Evolutionary conservation across 805 yeast species (phyloP).

Genomic region (Spathaspora arborariae): DNA sequence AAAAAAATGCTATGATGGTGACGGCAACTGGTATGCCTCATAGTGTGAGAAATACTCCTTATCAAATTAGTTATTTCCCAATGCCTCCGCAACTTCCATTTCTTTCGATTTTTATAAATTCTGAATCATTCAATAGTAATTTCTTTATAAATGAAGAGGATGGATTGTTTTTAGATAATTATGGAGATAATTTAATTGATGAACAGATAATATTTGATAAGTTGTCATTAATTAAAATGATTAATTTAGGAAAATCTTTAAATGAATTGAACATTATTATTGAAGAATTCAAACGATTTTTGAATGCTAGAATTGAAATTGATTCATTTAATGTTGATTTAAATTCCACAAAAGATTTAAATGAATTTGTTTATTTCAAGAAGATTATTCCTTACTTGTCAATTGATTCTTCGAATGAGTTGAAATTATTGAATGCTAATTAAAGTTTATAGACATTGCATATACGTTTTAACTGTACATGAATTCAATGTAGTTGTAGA

Average conservation of each 20-base stretch:
- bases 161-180: conserved; percentile 10
- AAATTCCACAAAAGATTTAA: conserved; percentile 12
- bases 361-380: conserved; percentile 32
- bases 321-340: conserved; percentile 19
- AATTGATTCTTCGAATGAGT: conserved; percentile 29
- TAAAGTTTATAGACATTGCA: not conserved
- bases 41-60: no score
- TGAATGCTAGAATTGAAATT: conserved; percentile 26
- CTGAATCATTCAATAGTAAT: conserved; percentile 24
- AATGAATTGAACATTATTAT: conserved; percentile 50
- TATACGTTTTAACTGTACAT: not conserved
- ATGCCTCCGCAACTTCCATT: conserved; percentile 24
- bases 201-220: not conserved
- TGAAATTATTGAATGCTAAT: conserved; percentile 27
- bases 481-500: not conserved
- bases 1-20: not conserved
- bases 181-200: conserved; percentile 6
- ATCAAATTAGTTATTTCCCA: conserved; percentile 13
- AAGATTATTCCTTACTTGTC: conserved; percentile 38
- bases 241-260: conserved; percentile 43
- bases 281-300: conserved; percentile 43
- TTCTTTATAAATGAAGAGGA: conserved; percentile 32
- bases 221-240: conserved; percentile 16
- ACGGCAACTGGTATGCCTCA: no score
- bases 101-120: conserved; percentile 27